Evolutionary conservation across 2,329 filamentous ascomycete genomes (phyloP), one percentile per base, ranked within the genome.

Genomic region (Phoma sp.): DNA sequence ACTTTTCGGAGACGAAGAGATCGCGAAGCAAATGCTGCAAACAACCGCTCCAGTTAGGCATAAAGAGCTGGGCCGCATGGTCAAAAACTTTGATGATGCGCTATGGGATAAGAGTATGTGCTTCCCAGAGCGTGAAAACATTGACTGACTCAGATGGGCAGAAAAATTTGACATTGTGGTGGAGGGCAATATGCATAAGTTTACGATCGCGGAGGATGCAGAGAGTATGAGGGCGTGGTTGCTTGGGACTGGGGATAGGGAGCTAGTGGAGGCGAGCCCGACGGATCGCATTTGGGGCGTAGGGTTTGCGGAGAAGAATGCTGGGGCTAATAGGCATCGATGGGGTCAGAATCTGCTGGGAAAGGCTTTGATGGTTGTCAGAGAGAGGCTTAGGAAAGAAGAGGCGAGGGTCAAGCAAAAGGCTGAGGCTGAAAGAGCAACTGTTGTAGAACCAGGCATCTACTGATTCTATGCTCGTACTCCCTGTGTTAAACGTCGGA

Each of bases 331-430:
- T 44, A 78, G 80, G 42, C 67, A 73, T 14, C 60, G 70, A 3
- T 90, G 87, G 88, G 87, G 87, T 0, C 52, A 82, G 73, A 90
- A 90, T 72, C 66, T 89, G 52, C 69, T 90, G 41, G 87, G 87
- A 0, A 83, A 83, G 73, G 85, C 81, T 23, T 69, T 89, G 68
- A 84, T 83, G 83, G 78, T 77, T 47, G 84, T 85, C 24, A 80
- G 87, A 57, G 76, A 70, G 59, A 75, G 77, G 59, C 70, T 89
- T 59, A 78, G 77, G 56, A 69, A 75, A 59, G 77, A 80, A 62
- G 50, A 30, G 27, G 41, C 43, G 14, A 24, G 25, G 29, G 35
- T 44, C 27, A 6, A 29, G 23, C 27, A 45, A n/a, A 23, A 33
- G 39, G 23, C 14, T 11, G 35, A 32, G 13, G 29, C n/a, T 24